Evolutionary conservation across 192 early-diverging fungal species (phyloP), one percentile per base, ranked within the genome.

Genomic region (Podila clonocystis): DNA sequence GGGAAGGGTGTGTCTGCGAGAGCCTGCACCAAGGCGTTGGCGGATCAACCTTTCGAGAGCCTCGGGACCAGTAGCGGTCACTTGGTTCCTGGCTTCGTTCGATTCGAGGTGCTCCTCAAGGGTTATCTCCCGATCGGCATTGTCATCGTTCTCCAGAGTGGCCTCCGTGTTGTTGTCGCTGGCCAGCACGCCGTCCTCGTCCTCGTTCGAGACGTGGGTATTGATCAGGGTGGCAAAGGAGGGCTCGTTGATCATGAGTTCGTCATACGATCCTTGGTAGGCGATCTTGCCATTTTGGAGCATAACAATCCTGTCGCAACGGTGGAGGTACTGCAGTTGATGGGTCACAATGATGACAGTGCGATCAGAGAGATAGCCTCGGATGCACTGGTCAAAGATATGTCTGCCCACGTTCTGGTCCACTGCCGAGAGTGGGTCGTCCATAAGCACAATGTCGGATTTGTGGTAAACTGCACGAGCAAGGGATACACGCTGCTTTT

Each of bases 371-470:
- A 97, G 85, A 50, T 95, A 70, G 22, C 95, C 95, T 8, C 90
- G 80, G 41, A 70, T 70, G 48, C 68, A 70, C 19, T 70, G 74
- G 57, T 96, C 90, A 77, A 97, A 96, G 30, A 98, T 90, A 66
- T 72, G 76, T 12, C 68, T 74, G 24, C 87, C 87, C n/a, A 88
- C 87, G 48, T 88, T 86, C 50, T 86, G 83, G 63, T 88, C 87
- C 0, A 88, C 87, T 63, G 87, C 87, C 34, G 85, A 86, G 12
- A 88, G 63, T 36, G 84, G 84, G 31, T 88, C 87, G 67, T 88
- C 84, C 50, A 95, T 84, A 28, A 97, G 78, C 58, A 96, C 95
- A n/a, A 96, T 89, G 75, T 96, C 95, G 15, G 94, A 91, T 4
- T 90, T 86, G 24, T 93, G 86, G 73, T 97, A 97, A 24, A 97